phyloP scores from a whole-genome alignment of 2,329 filamentous ascomycete species.

The Xylaria sp. region DNA sequence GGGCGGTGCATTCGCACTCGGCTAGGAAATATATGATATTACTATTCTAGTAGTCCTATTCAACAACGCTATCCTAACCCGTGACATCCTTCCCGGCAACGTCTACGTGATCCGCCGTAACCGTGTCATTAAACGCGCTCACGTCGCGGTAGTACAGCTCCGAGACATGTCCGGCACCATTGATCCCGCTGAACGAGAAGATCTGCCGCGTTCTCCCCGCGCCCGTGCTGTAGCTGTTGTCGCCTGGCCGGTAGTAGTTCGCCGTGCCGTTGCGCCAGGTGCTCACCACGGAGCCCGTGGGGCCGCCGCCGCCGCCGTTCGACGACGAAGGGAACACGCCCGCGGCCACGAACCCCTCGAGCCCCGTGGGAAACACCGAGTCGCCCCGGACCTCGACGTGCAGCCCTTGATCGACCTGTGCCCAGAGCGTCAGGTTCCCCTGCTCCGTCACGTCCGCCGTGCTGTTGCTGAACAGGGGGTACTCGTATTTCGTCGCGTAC shows the following conservation, averaged over 20 bases:
- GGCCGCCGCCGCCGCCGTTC: neutral
- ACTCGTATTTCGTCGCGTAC: slow-evolving; percentile 60
- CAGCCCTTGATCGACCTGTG: slow-evolving; percentile 55
- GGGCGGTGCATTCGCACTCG: neutral
- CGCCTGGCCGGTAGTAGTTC: slow-evolving; percentile 59
- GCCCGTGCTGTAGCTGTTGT: slow-evolving; percentile 59
- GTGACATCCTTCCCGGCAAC: slow-evolving; percentile 1
- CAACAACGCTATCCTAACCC: slow-evolving; percentile 2
- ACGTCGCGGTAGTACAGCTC: slow-evolving; percentile 69
- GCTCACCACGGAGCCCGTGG: slow-evolving; percentile 48
- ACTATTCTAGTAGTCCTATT: slow-evolving; percentile 9
- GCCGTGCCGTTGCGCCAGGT: slow-evolving; percentile 70
- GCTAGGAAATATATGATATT: slow-evolving; percentile 11
- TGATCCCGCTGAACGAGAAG: slow-evolving; percentile 63
- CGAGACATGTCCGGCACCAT: slow-evolving; percentile 41
- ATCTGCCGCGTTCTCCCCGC: slow-evolving; percentile 67
- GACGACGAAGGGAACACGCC: slow-evolving; percentile 45
- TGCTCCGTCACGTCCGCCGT: slow-evolving; percentile 56
- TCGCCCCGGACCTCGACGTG: slow-evolving; percentile 52
- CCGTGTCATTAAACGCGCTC: slow-evolving; percentile 46
- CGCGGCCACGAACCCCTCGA: slow-evolving; percentile 64
- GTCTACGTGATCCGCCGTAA: slow-evolving; percentile 34
- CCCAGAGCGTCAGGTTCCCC: slow-evolving; percentile 59
- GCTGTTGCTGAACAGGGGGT: slow-evolving; percentile 69
- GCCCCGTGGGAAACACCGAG: slow-evolving; percentile 65